Evolutionary conservation across 257 asterid genomes (phyloP), one percentile per base, ranked within the genome.

Genomic region (Galeopsis tetrahit): DNA sequence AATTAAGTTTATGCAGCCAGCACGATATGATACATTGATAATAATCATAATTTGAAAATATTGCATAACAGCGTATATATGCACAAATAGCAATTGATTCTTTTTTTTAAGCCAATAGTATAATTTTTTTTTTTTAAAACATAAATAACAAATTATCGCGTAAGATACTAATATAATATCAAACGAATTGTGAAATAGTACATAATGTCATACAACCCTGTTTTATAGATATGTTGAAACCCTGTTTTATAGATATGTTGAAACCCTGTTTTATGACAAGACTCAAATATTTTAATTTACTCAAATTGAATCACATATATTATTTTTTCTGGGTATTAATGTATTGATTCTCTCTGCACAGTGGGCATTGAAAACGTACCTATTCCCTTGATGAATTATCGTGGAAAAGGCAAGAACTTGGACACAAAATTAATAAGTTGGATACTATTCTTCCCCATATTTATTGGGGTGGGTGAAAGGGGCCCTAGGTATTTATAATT

Each of bases 301-400:
- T n/a, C n/a, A n/a, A n/a, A n/a, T n/a, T n/a, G n/a, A n/a, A n/a
- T n/a, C n/a, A n/a, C n/a, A n/a, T n/a, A n/a, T n/a, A n/a, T n/a
- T n/a, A n/a, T n/a, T n/a, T n/a, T n/a, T n/a, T n/a, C 28, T 21
- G 28, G 28, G 28, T 21, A 0, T 21, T 28, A 40, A 56, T 42
- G 35, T 52, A 59, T 8, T 9, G 9, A 49, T 48, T 51, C 5
- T 38, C 15, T 60, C 34, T 53, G 7, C 36, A 11, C 4, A 44
- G 1, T 13, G 5, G 8, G 48, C 40, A 14, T 33, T 51, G 2
- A 15, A 13, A 68, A 31, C 11, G 43, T 52, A 71, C 60, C 36
- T 39, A 56, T 4, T n/a, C 1, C 57, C 32, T 21, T 64, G 69
- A 63, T 55, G 60, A 55, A 31, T 53, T 53, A 69, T 56, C 70